A percentile compares a stretch with the other conserved stretches of the same genome.
These are phyloP conservation scores for Hypoxylon sp. DNA, from an alignment of 2,329 filamentous ascomycete species.

Conservation along the genomic window DNA sequence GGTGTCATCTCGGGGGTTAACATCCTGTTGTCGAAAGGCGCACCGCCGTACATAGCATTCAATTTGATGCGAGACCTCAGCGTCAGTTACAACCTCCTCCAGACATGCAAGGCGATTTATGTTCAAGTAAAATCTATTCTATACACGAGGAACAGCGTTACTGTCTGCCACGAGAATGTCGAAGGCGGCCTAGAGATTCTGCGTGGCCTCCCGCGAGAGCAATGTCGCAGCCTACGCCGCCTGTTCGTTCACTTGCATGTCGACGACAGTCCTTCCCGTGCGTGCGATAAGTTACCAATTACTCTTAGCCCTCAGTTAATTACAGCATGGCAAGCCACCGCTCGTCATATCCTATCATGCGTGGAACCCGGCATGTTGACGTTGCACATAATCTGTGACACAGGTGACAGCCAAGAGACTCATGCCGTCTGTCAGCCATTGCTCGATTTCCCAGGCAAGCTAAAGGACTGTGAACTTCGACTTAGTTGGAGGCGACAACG, in stretches of 20 bases:
- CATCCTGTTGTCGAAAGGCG: not conserved
- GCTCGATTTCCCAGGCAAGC: not conserved
- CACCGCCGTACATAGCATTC: not conserved
- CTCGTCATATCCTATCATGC: not conserved
- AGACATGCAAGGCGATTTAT: not conserved
- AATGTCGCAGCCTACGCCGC: not conserved
- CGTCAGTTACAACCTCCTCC: not conserved
- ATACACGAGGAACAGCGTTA: not conserved
- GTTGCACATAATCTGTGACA: not conserved
- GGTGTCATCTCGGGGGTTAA: not conserved
- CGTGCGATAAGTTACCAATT: not conserved
- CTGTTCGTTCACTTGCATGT: not conserved
- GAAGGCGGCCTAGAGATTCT: not conserved
- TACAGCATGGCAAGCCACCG: not conserved
- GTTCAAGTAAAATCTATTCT: not conserved
- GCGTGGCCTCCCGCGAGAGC: not conserved
- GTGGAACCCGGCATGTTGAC: not conserved
- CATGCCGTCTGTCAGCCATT: not conserved
- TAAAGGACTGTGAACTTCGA: not conserved
- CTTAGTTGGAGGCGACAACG: not conserved
- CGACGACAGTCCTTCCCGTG: not conserved
- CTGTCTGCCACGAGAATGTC: not conserved
- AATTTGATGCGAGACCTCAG: not conserved
- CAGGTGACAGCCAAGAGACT: not conserved
- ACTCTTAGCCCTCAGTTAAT: not conserved